Evolutionary conservation across 1,284 basidiomycete species (phyloP), one percentile per base, ranked within the genome.

Genomic region (Irpex sp.): DNA sequence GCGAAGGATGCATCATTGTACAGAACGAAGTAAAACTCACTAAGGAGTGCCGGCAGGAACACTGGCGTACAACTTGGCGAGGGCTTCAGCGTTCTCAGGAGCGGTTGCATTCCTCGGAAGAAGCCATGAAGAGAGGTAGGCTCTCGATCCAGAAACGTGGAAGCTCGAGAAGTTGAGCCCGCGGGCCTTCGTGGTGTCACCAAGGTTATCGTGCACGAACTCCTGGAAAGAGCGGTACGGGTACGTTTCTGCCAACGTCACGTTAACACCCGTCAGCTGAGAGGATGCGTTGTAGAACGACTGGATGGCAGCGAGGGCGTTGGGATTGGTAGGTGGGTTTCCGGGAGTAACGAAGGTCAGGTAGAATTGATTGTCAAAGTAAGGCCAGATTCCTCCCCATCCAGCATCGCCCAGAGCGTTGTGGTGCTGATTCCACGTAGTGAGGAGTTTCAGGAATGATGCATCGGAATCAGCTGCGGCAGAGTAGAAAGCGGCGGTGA

Each of bases 321-420:
- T 19, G n/a, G 48, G 48, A n/a, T 51, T 51, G 48, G 48, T 51
- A 7, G 48, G 48, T 15, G 48, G 48, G 19, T 15, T 51, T 51
- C 48, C 48, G 6, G 48, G 48, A 19, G 48, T 15, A n/a, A 51
- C 48, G 48, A 51, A n/a, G 48, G 48, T 51, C 48, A 51, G n/a
- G 48, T 15, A 51, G 11, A 51, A 19, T 11, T 51, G 9, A n/a
- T 51, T 51, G 15, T 15, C 7, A n/a, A 51, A 51, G 48, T 51
- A 51, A 15, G 48, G 48, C 48, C 48, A 51, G 48, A 51, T 7
- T 15, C 48, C 48, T 51, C 48, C 48, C 70, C 68, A 71, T 5
- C 68, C 71, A 21, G 57, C 65, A 34, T 72, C 69, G 6, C 67
- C 65, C 54, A 72, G 59, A 15, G 61, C 57, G 4, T 71, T 67